Base-by-base conservation (phyloP, 2,329 filamentous ascomycete genomes). In the Penicillium sp. region DNA sequence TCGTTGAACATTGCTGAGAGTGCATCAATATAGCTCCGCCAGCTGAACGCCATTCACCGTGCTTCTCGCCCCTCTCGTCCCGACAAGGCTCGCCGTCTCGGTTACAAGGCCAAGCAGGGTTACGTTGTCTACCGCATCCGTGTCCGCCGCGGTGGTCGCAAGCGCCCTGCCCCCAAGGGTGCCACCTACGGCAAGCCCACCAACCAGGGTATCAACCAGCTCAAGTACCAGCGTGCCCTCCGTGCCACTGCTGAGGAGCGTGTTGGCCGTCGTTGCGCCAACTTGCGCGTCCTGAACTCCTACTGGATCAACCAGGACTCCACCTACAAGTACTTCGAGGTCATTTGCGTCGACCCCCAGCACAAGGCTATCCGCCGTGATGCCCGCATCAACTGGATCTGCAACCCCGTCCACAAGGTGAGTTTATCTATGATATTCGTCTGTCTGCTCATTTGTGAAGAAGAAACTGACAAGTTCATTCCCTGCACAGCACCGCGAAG, bases 241-340 rank as follows among this genome's bases (percentile, higher is more conserved):
- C 87, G 86, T 77, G 83, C 91, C 68, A 98, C 93, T 68, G 94
- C 94, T 68, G 94, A 98, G 83, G 93, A 98, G 86, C 93, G 93
- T 87, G 91, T 98, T 73, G 93, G 94, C 72, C 90, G 90, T 77
- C 90, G 91, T 75, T 96, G 90, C 82, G 90, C 90, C 79, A 98
- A 98, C 81, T 79, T 98, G 76, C 90, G 93, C 73, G 93, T 98
- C 72, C 87, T 98, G 72, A 98, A 98, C 88, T 97, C 91, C 59
- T 98, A 98, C 90, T 98, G 94, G 94, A 89, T 98, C 83, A 98
- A 98, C 88, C 90, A 97, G 84, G 93, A 98, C 82, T 96, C 90
- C 55, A 98, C 93, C 78, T 98, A 97, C 88, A 98, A 98, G 84
- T 98, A 98, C 88, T 98, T 84, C 82, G 93, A 98, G 81, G 85